Conservation (phyloP, 768 basidiomycete species). For the Hemileccinum impolitum region DNA sequence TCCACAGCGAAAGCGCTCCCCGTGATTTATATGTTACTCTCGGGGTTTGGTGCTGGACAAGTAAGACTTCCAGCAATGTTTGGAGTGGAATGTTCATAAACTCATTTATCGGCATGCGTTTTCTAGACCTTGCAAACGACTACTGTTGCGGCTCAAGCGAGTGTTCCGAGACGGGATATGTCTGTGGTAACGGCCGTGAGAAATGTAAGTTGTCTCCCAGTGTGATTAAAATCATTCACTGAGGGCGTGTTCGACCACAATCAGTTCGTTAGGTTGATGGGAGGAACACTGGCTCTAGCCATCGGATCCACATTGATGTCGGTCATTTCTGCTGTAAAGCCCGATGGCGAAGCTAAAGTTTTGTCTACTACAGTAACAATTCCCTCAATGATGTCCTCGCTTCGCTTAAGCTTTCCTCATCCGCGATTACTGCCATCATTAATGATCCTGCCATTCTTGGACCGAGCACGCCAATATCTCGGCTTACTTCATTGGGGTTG, state of each 20-base stretch:
- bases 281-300: conserved; percentile 66
- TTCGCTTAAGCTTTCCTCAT: conserved; percentile 34
- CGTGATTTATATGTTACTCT: conserved; percentile 58
- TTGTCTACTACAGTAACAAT: conserved; percentile 37
- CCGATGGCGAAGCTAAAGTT: not conserved
- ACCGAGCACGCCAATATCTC: conserved; percentile 28
- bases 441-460: conserved; percentile 44
- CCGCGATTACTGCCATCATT: conserved; percentile 42
- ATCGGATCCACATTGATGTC: conserved; percentile 58
- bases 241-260: not conserved
- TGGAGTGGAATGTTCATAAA: not conserved
- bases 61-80: conserved; percentile 28
- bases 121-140: conserved; percentile 56
- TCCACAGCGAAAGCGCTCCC: conserved; percentile 47
- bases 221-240: conserved; percentile 1
- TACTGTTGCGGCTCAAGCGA: conserved; percentile 70
- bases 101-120: not conserved
- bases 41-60: conserved; percentile 60
- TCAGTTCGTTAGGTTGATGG: conserved; percentile 65
- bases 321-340: conserved; percentile 10
- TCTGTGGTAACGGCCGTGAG: conserved; percentile 69
- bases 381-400: conserved; percentile 42
- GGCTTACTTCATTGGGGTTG: conserved; percentile 35
- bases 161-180: conserved; percentile 69
- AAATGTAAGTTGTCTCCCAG: conserved; percentile 39